Evolutionary conservation across 257 asterid species (phyloP), one percentile per base, ranked within the genome.

Genomic region (Penstemon davidsonii): DNA sequence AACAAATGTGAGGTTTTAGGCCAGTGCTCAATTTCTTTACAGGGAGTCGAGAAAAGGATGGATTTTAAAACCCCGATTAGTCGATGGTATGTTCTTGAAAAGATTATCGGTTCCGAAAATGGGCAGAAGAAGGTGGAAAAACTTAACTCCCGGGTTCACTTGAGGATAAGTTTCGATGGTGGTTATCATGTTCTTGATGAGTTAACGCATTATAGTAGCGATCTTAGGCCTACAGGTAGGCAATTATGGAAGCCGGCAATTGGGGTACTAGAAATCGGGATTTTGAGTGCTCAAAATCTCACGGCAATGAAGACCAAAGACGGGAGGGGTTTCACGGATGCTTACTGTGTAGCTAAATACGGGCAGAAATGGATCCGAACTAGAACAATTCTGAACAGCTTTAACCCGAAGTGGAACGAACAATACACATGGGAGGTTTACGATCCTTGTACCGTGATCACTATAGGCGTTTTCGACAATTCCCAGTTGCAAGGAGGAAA

Each of bases 111-210:
- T 60, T 66, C 75, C 0, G 85, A 78, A 19, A 83, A 81, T 51
- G 95, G 96, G 55, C 75, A 80, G 80, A 80, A 9, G 64, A 78
- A 71, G 11, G 83, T 71, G 72, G 54, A 36, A 11, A 82, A 72
- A 45, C 39, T 78, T 58, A 80, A 70, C 38, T 78, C 95, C 69
- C 76, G 90, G 86, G 70, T 93, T 69, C 98, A 88, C 66, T 60
- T 86, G 78, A 90, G 98, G 79, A 69, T 88, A 42, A 79, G 81
- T 46, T 77, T 92, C 55, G 98, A 92, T 62, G 98, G 98, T 6
- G 98, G 98, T 4, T 93, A 90, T 64, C 99, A 93, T 75, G 97
- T 93, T 74, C 96, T 93, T 73, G 99, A 93, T 67, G 99, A 93
- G 80, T 70, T 93, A 57, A 87, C 97, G 4, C 95, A 88, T 49